A percentile compares a stretch with the other conserved stretches of the same genome.
phyloP scores from a whole-genome alignment of 495 filamentous ascomycete genomes.

The Hyaloscypha bicolor region DNA sequence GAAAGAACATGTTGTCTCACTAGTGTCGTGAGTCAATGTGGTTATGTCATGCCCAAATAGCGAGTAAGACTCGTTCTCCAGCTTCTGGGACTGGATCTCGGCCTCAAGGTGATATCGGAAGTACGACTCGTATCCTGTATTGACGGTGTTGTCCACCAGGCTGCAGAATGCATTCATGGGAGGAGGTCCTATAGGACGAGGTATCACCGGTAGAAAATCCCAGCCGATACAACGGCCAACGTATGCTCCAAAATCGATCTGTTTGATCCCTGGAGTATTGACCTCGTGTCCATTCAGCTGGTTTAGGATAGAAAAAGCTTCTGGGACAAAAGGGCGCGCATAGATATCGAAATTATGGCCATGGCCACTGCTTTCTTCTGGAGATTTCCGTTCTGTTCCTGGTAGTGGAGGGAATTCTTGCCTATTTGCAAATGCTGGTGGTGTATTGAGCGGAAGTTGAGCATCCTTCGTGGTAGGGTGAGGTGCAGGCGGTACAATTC shows the following conservation, averaged over 20 bases:
- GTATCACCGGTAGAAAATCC: slow-evolving; percentile 15
- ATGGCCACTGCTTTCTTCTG: slow-evolving; percentile 1
- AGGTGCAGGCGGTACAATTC: not conserved
- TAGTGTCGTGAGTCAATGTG: slow-evolving; percentile 3
- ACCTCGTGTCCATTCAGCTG: slow-evolving; percentile 17
- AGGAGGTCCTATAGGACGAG: not conserved
- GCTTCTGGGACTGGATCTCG: slow-evolving; percentile 28
- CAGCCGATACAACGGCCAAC: slow-evolving; percentile 7
- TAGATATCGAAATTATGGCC: slow-evolving; percentile 36
- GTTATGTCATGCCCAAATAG: slow-evolving; percentile 29
- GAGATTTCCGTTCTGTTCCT: not conserved
- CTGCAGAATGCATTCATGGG: not conserved
- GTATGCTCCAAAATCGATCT: slow-evolving; percentile 17
- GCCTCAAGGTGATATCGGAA: slow-evolving; percentile 29
- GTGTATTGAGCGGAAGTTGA: not conserved
- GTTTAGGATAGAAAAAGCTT: slow-evolving; percentile 36
- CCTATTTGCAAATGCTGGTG: not conserved
- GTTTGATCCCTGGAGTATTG: slow-evolving; percentile 19
- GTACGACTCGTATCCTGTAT: slow-evolving; percentile 23
- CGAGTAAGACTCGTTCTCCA: slow-evolving; percentile 30
- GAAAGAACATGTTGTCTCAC: slow-evolving; percentile 23
- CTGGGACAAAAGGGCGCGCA: slow-evolving; percentile 39
- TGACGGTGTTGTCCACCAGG: not conserved
- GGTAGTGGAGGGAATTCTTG: not conserved
- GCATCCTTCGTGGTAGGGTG: not conserved